These are phyloP conservation scores for Quercus alba DNA, from an alignment of 306 rosid species.

Conservation along the genomic window DNA sequence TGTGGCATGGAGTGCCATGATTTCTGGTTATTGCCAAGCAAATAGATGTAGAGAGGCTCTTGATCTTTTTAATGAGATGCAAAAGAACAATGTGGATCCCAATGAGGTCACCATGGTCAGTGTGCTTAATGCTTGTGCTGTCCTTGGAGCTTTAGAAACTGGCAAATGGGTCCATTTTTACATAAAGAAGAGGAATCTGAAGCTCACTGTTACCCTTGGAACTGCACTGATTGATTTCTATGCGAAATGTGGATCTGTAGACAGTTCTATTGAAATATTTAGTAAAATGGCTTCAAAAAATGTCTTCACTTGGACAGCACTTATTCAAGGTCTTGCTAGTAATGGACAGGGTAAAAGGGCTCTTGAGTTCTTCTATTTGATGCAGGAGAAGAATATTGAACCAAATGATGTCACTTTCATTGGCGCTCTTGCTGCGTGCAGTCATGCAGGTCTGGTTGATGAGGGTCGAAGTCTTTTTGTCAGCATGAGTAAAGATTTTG, in stretches of 20 bases:
- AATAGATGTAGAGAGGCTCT: constrained; percentile 57
- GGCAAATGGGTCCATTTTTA: constrained; percentile 69
- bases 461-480: constrained; percentile 47
- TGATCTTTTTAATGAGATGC: constrained; percentile 55
- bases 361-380: constrained; percentile 40
- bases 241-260: constrained; percentile 55
- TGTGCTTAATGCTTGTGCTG: constrained; percentile 52
- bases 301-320: constrained; percentile 55
- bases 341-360: constrained; percentile 55
- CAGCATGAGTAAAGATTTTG: constrained; percentile 44
- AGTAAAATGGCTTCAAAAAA: constrained; percentile 36
- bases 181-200: constrained; percentile 49
- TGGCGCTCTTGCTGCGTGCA: constrained; percentile 51
- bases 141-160: constrained; percentile 58
- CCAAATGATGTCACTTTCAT: constrained; percentile 62
- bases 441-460: constrained; percentile 53
- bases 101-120: constrained; percentile 72
- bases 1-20: constrained; percentile 71
- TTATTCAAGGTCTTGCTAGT: constrained; percentile 64
- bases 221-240: constrained; percentile 62
- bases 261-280: constrained; percentile 49
- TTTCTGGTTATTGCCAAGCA: constrained; percentile 58
- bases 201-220: constrained; percentile 59
- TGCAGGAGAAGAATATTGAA: constrained; percentile 39
- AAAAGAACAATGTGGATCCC: constrained; percentile 44